These are phyloP conservation scores for Oryza nivara DNA, from an alignment of 176 grass and related monocot genomes.

Conservation along the genomic window DNA sequence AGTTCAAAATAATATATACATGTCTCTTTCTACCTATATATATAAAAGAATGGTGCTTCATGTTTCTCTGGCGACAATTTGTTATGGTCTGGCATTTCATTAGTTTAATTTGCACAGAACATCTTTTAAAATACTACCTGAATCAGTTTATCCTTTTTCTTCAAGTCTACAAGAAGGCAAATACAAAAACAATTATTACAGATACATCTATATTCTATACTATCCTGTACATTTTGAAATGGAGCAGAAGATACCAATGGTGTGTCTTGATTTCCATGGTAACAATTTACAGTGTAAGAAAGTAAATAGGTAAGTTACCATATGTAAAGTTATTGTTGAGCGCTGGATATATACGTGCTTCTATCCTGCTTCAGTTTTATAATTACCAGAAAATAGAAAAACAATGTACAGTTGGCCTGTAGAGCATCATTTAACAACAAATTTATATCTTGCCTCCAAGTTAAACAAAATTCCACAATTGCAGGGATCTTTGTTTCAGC, in stretches of 20 bases:
- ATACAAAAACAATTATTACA: conserved; percentile 1
- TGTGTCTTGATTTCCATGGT: conserved; percentile 1
- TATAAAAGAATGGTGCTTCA: conserved; percentile 7
- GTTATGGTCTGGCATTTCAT: background rate
- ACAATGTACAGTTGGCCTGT: background rate
- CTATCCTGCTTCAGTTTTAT: background rate
- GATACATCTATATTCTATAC: background rate
- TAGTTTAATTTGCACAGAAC: background rate
- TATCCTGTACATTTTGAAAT: background rate
- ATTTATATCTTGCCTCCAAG: background rate
- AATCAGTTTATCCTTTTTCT: background rate
- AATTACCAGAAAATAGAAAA: background rate
- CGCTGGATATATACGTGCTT: background rate
- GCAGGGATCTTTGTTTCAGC: background rate
- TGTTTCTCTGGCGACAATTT: conserved; percentile 11
- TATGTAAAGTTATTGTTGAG: background rate
- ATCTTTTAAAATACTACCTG: background rate
- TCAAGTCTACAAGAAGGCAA: conserved; percentile 7
- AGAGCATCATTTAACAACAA: background rate
- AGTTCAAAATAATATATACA: conserved; percentile 2
- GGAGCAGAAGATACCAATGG: background rate
- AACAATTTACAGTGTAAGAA: background rate
- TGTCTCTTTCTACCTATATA: background rate
- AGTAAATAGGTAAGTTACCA: conserved; percentile 11
- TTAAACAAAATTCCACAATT: background rate